Percentiles rank a stretch among this genome's conserved stretches.
Conservation (phyloP, 495 filamentous ascomycete genomes). For the Daldinia caldariorum region DNA sequence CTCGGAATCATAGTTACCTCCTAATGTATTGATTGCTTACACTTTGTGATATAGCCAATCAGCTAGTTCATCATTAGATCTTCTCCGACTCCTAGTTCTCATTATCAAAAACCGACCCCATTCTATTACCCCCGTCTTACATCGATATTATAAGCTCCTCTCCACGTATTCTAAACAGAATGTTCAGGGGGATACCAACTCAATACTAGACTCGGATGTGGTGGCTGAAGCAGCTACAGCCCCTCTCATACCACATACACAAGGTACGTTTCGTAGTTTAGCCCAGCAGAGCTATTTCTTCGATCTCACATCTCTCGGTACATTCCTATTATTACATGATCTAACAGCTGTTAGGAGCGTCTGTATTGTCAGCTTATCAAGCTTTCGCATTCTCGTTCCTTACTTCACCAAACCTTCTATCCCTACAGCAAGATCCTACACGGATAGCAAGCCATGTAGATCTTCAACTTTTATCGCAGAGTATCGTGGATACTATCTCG, state of each 20-base stretch:
- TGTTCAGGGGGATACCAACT: neutral
- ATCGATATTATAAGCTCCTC: constrained; percentile 41
- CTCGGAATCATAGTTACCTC: neutral
- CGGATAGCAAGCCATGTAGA: constrained; percentile 33
- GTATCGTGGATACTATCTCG: constrained; percentile 43
- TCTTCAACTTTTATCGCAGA: constrained; percentile 45
- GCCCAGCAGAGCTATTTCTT: neutral
- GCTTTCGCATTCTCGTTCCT: constrained; percentile 53
- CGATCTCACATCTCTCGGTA: neutral
- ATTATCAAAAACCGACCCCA: constrained; percentile 35
- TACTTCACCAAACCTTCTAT: constrained; percentile 38
- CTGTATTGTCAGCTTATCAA: constrained; percentile 44
- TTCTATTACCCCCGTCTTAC: constrained; percentile 32
- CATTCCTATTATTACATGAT: neutral
- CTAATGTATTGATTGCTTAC: constrained; percentile 15
- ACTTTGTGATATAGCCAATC: constrained; percentile 34
- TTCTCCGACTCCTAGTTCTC: constrained; percentile 27
- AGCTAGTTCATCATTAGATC: constrained; percentile 30
- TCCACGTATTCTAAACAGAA: constrained; percentile 26
- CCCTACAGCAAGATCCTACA: constrained; percentile 28
- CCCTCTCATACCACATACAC: constrained; percentile 25
- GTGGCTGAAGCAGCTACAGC: constrained; percentile 27
- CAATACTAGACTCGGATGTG: constrained; percentile 18
- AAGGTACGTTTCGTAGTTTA: constrained; percentile 33
- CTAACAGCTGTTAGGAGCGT: constrained; percentile 20